A percentile compares a stretch with the other conserved stretches of the same genome.
Evolutionary conservation across 805 yeast species (phyloP).

Genomic region (Wickerhamiella brachini): DNA sequence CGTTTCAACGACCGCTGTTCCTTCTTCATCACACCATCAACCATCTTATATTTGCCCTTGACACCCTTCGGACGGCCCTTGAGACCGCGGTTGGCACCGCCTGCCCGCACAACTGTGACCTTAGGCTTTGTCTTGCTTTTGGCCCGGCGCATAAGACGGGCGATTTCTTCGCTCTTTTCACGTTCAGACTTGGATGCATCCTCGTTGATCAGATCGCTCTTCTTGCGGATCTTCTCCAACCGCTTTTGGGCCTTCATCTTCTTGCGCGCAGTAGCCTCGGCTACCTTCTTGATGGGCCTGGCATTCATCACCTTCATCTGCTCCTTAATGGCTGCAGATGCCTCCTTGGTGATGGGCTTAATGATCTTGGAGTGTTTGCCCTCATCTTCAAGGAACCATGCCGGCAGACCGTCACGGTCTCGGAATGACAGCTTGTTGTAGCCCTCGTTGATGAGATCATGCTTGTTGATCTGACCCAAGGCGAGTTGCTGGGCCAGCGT

Average conservation of each 20-base stretch:
- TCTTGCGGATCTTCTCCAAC: slow-evolving; percentile 79
- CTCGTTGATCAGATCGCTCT: slow-evolving; percentile 81
- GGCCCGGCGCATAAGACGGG: slow-evolving; percentile 68
- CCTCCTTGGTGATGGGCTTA: slow-evolving; percentile 93
- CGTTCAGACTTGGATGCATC: slow-evolving; percentile 76
- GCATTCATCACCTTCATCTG: slow-evolving; percentile 77
- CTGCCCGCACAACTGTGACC: slow-evolving; percentile 79
- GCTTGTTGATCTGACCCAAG: slow-evolving; percentile 68
- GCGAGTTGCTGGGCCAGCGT: slow-evolving; percentile 95
- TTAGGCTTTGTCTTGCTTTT: slow-evolving; percentile 61
- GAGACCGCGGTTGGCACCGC: slow-evolving; percentile 70
- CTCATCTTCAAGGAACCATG: slow-evolving; percentile 96
- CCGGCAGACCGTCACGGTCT: slow-evolving; percentile 81
- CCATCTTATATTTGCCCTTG: slow-evolving; percentile 97
- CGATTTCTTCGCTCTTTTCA: slow-evolving; percentile 89
- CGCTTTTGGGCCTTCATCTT: slow-evolving; percentile 81
- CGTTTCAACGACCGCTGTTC: slow-evolving; percentile 89
- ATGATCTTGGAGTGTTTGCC: slow-evolving; percentile 65
- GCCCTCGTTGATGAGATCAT: slow-evolving; percentile 84
- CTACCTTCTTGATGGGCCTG: slow-evolving; percentile 96
- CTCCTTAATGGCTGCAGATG: slow-evolving; percentile 62
- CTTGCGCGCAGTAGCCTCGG: slow-evolving; percentile 94
- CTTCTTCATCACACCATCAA: slow-evolving; percentile 94
- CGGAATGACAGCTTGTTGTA: slow-evolving; percentile 85
- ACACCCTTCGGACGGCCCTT: slow-evolving; percentile 95